These are phyloP conservation scores for Scytalidium sp. DNA, from an alignment of 2,329 filamentous ascomycete genomes.

Conservation along the genomic window DNA sequence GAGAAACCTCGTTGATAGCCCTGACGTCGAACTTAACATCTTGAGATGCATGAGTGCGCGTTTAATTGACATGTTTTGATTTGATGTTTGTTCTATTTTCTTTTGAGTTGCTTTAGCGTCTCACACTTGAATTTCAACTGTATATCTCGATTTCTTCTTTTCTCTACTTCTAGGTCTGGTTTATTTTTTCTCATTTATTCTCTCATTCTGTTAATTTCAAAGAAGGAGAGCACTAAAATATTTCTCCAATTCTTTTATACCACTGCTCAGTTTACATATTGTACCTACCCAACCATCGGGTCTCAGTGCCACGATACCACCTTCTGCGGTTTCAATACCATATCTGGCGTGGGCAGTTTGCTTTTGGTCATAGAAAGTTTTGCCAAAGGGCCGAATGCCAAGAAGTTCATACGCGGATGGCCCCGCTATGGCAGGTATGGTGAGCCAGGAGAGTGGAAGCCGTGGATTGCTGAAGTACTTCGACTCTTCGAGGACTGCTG, in stretches of 20 bases:
- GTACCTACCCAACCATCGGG: slow-evolving; percentile 55
- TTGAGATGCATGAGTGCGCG: too few species aligned
- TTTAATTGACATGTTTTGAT: too few species aligned
- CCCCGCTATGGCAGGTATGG: slow-evolving; percentile 37
- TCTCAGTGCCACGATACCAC: slow-evolving; percentile 45
- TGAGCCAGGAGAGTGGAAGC: slow-evolving; percentile 44
- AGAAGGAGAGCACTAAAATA: slow-evolving; percentile 44
- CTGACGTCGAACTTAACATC: too few species aligned
- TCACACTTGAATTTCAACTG: too few species aligned
- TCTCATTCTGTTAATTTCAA: neutral
- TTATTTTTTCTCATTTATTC: too few species aligned
- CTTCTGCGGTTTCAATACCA: slow-evolving; percentile 32
- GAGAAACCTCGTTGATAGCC: too few species aligned
- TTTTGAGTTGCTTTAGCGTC: too few species aligned
- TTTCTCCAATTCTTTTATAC: slow-evolving; percentile 41
- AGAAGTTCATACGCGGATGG: slow-evolving; percentile 43
- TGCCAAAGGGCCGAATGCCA: slow-evolving; percentile 42
- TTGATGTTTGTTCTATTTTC: too few species aligned
- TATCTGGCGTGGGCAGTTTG: slow-evolving; percentile 44
- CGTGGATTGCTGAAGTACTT: slow-evolving; percentile 30
- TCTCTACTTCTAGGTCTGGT: too few species aligned
- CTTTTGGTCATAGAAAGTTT: slow-evolving; percentile 53
- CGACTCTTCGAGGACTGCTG: slow-evolving; percentile 16
- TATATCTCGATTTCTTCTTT: too few species aligned
- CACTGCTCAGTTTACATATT: slow-evolving; percentile 27